Conservation (phyloP, 73 alveolate species). For the Stentor coeruleus region DNA sequence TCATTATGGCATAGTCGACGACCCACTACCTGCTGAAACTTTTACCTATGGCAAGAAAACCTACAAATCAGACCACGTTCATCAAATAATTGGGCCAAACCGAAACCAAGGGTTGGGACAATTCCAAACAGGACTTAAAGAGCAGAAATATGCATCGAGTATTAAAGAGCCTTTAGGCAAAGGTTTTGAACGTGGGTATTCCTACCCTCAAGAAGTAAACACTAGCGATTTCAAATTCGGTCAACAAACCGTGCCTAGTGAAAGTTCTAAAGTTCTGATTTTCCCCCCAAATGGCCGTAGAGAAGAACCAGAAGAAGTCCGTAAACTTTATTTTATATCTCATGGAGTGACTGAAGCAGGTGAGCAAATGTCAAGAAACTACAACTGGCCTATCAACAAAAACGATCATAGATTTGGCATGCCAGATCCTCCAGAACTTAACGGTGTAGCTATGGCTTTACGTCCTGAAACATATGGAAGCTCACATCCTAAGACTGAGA, state of each 20-base stretch:
- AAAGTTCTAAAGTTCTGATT: slow-evolving; percentile 63
- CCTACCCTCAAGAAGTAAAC: slow-evolving; percentile 59
- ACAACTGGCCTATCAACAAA: slow-evolving; percentile 65
- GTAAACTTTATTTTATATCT: slow-evolving; percentile 56
- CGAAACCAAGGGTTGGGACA: slow-evolving; percentile 70
- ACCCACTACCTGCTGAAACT: slow-evolving; percentile 47
- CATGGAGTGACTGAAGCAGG: slow-evolving; percentile 83
- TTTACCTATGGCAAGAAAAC: slow-evolving; percentile 67
- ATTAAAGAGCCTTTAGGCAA: slow-evolving; percentile 78
- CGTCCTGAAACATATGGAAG: slow-evolving; percentile 62
- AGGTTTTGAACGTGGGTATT: slow-evolving; percentile 56
- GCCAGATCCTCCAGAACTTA: slow-evolving; percentile 56
- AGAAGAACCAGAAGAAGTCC: slow-evolving; percentile 46
- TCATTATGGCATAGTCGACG: slow-evolving; percentile 79
- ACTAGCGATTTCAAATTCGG: slow-evolving; percentile 59
- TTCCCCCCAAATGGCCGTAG: slow-evolving; percentile 58
- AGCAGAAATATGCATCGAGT: slow-evolving; percentile 57
- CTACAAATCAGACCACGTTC: slow-evolving; percentile 63
- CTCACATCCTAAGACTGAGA: slow-evolving; percentile 70
- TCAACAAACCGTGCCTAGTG: slow-evolving; percentile 62
- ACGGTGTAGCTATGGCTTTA: slow-evolving; percentile 74
- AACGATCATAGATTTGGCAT: slow-evolving; percentile 67
- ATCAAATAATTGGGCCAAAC: slow-evolving; percentile 69
- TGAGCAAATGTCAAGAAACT: slow-evolving; percentile 65
- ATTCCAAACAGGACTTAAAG: slow-evolving; percentile 57